Base-by-base conservation (phyloP, 2,329 filamentous ascomycete species). In the Rhynchosporium secalis region DNA sequence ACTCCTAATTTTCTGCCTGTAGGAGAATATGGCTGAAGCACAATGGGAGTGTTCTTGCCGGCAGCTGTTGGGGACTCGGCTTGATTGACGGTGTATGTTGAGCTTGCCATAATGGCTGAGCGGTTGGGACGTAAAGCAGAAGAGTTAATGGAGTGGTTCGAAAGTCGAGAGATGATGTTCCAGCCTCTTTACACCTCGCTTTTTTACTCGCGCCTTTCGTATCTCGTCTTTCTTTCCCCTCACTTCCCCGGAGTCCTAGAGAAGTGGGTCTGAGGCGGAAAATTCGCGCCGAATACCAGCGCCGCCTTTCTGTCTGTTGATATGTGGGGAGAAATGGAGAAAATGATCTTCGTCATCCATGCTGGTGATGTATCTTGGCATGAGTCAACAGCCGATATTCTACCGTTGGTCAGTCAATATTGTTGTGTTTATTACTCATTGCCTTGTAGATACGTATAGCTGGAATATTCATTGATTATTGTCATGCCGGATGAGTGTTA, bases 41-140 rank as follows among this genome's bases (percentile, higher is more conserved):
- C 51, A 38, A 61, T 61, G 31, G 9, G 31, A 49, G 49, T 43
- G 20, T 33, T 33, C 7, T 49, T 58, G 15, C 31, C 10, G 15
- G 33, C 31, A 36, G 49, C 26, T 38, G 45, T 57, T 56, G 51
- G 40, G 3, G 57, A 28, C 29, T 60, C 61, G 2, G 61, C 46
- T 51, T 45, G 33, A 31, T 49, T 64, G 20, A 52, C 26, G 26
- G 58, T 59, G 5, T 29, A 33, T 12, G 62, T 64, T 45, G 59
- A 33, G 6, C 58, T 64, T 45, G 59, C 56, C 62, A 65, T 61
- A 28, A 49, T 55, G 56, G 46, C 26, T 48, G 36, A 36, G 33
- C 33, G 13, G 47, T 48, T 10, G 29, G 28, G 8, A 52, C 33
- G 10, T 3, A 36, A 29, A 6, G 12, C 3, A 56, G 7, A 40